Evolutionary conservation across 495 filamentous ascomycete species (phyloP).

Genomic region (Evernia prunastri): DNA sequence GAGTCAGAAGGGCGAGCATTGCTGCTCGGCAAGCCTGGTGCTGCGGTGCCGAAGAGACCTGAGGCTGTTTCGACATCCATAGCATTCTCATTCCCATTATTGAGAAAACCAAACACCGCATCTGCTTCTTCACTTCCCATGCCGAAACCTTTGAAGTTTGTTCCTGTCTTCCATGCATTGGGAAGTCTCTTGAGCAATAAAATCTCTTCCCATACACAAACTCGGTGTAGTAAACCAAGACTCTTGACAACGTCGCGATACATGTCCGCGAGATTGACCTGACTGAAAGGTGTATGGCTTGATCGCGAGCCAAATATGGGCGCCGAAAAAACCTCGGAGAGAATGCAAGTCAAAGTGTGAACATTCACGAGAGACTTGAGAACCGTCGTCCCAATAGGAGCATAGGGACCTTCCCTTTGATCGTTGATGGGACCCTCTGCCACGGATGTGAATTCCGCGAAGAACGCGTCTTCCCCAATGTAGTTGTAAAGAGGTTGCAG

Average conservation of each 20-base stretch:
- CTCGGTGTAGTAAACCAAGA: conserved; percentile 68
- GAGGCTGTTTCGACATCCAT: conserved; percentile 18
- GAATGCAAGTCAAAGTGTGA: conserved; percentile 63
- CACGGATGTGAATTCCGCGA: conserved; percentile 53
- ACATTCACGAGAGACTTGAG: conserved; percentile 70
- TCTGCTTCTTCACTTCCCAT: conserved; percentile 41
- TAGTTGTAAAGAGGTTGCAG: conserved; percentile 58
- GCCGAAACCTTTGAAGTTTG: conserved; percentile 45
- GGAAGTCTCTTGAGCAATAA: conserved; percentile 61
- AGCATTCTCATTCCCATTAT: conserved; percentile 1
- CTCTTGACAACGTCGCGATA: conserved; percentile 61
- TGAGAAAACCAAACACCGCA: conserved; percentile 32
- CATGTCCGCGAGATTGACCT: conserved; percentile 73
- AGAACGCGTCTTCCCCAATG: conserved; percentile 50
- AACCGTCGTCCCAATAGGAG: conserved; percentile 59
- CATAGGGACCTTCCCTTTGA: conserved; percentile 23
- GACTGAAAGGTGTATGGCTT: conserved; percentile 54
- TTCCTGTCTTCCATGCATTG: conserved; percentile 58
- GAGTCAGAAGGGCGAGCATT: conserved; percentile 26
- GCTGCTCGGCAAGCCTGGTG: conserved; percentile 17
- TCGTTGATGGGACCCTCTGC: conserved; percentile 26
- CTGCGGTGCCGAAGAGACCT: conserved; percentile 3
- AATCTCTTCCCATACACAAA: conserved; percentile 78
- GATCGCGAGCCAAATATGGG: conserved; percentile 56
- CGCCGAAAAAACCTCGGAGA: conserved; percentile 65